Conservation (phyloP, 495 filamentous ascomycete genomes). For the Gamarada debralockiae region DNA sequence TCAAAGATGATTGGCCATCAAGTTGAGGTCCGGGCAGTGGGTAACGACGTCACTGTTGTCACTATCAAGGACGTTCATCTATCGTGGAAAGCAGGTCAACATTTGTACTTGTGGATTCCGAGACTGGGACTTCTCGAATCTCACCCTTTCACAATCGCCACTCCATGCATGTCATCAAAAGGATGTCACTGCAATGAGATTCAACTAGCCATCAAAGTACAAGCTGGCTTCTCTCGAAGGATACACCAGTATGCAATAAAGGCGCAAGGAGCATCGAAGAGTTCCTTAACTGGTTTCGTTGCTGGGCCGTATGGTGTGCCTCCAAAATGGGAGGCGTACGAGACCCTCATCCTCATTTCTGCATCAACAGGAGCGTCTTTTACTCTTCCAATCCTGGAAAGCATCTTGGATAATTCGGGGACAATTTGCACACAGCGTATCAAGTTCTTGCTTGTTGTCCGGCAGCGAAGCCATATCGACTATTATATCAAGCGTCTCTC, state of each 20-base stretch:
- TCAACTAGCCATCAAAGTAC: slow-evolving; percentile 69
- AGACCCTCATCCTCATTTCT: slow-evolving; percentile 54
- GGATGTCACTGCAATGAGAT: slow-evolving; percentile 54
- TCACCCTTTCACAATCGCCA: slow-evolving; percentile 79
- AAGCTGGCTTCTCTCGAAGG: slow-evolving; percentile 64
- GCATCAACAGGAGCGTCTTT: slow-evolving; percentile 56
- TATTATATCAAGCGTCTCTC: slow-evolving; percentile 65
- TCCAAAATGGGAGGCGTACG: slow-evolving; percentile 53
- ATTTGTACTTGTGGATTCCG: slow-evolving; percentile 73
- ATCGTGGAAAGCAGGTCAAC: slow-evolving; percentile 72
- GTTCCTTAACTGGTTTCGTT: slow-evolving; percentile 41
- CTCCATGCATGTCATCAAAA: slow-evolving; percentile 35
- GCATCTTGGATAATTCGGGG: slow-evolving; percentile 32
- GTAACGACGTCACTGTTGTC: slow-evolving; percentile 59
- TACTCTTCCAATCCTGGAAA: slow-evolving; percentile 52
- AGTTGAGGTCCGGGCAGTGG: slow-evolving; percentile 58
- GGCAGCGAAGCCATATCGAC: slow-evolving; percentile 59
- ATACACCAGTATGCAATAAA: slow-evolving; percentile 62
- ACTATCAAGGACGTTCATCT: slow-evolving; percentile 66
- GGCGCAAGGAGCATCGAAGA: slow-evolving; percentile 12
- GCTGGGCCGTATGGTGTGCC: slow-evolving; percentile 56
- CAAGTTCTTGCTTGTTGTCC: slow-evolving; percentile 72
- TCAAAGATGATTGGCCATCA: slow-evolving; percentile 43
- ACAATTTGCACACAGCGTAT: slow-evolving; percentile 57
- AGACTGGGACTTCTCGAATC: slow-evolving; percentile 63